Percentiles rank a stretch among this genome's conserved stretches.
Evolutionary conservation across 1,139 yeast genomes (phyloP).

Genomic region (Kodamaea sp.): DNA sequence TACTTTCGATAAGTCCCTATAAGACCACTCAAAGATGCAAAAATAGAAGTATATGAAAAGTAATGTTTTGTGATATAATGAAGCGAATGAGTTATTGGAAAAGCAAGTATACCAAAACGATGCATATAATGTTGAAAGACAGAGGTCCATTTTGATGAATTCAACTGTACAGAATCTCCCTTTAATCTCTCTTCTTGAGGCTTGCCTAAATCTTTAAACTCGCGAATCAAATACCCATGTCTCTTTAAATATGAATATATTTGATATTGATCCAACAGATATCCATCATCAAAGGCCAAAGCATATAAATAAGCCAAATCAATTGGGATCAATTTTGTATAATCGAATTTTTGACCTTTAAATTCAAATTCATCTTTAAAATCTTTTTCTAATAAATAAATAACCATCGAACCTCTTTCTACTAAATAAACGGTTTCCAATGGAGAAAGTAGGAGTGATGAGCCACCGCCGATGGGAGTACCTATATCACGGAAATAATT

Average conservation of each 20-base stretch:
- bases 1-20: slow-evolving; percentile 25
- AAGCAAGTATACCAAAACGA: slow-evolving; percentile 7
- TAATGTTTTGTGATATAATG: slow-evolving; percentile 26
- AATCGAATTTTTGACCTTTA: slow-evolving; percentile 17
- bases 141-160: too few relatives aligned
- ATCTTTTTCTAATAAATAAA: slow-evolving; percentile 33
- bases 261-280: slow-evolving; percentile 51
- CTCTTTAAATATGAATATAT: slow-evolving; percentile 76
- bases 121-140: too few relatives aligned
- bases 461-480: slow-evolving; percentile 33
- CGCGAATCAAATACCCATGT: slow-evolving; percentile 67
- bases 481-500: slow-evolving; percentile 77
- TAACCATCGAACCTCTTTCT: slow-evolving; percentile 77
- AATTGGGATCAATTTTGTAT: slow-evolving; percentile 36
- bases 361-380: slow-evolving; percentile 11
- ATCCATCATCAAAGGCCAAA: slow-evolving; percentile 33
- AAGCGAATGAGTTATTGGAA: slow-evolving; percentile 9
- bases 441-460: slow-evolving; percentile 43
- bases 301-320: slow-evolving; percentile 67
- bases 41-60: slow-evolving; percentile 37
- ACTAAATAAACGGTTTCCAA: slow-evolving; percentile 75
- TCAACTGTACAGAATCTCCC: background rate
- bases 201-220: slow-evolving; percentile 13
- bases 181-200: background rate
- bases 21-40: slow-evolving; percentile 29